These are phyloP conservation scores for Apiosordaria backusii DNA, from an alignment of 495 filamentous ascomycete species.

Conservation along the genomic window DNA sequence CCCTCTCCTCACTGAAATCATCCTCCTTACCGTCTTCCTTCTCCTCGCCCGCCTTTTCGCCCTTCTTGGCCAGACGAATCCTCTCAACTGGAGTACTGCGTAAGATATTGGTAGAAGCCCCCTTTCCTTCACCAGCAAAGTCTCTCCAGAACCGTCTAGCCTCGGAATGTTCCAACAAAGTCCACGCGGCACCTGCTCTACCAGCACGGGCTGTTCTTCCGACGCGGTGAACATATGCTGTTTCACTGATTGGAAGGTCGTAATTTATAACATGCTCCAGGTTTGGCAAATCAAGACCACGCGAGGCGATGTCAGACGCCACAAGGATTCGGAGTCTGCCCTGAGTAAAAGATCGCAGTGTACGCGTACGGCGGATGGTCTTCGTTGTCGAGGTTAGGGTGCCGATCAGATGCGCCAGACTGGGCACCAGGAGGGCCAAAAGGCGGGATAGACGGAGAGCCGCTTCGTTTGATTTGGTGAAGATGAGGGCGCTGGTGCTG, in stretches of 20 bases:
- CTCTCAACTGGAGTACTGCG: slow-evolving; percentile 28
- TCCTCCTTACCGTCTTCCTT: slow-evolving; percentile 15
- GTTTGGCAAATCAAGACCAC: slow-evolving; percentile 80
- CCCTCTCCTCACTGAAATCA: slow-evolving; percentile 49
- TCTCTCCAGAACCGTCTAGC: slow-evolving; percentile 84
- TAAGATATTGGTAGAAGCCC: slow-evolving; percentile 21
- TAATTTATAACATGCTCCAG: slow-evolving; percentile 90
- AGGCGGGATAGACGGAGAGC: slow-evolving; percentile 77
- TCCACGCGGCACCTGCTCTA: slow-evolving; percentile 73
- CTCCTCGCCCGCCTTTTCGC: neutral
- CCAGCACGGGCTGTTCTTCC: slow-evolving; percentile 88
- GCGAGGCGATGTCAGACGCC: slow-evolving; percentile 86
- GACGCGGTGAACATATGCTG: slow-evolving; percentile 87
- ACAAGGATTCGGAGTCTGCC: slow-evolving; percentile 70
- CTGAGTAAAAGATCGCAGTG: slow-evolving; percentile 58
- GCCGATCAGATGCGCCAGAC: slow-evolving; percentile 53
- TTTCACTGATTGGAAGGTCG: slow-evolving; percentile 76
- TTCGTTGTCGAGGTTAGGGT: slow-evolving; percentile 73
- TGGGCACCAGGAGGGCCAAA: slow-evolving; percentile 62
- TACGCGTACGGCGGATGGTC: slow-evolving; percentile 56
- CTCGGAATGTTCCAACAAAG: slow-evolving; percentile 71
- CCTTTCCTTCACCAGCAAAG: slow-evolving; percentile 53
- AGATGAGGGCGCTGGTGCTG: slow-evolving; percentile 63
- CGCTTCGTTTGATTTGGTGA: slow-evolving; percentile 82
- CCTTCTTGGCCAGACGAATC: slow-evolving; percentile 29